phyloP scores from a whole-genome alignment of 2,329 filamentous ascomycete species.

The Beauveria medogensis region DNA sequence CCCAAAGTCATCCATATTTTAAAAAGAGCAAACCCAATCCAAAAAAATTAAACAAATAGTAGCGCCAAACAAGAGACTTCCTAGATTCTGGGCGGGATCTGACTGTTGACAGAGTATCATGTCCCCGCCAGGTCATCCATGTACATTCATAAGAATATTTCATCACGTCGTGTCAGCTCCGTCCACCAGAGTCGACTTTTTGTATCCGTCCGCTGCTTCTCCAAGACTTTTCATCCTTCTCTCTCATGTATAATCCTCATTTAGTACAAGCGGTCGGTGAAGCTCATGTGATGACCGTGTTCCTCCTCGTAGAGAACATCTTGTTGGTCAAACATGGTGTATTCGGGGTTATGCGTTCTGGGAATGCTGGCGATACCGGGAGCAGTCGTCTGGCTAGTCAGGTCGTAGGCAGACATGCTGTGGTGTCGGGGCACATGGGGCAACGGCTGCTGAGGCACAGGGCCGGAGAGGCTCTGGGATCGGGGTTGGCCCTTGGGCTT shows the following conservation, averaged over 20 bases:
- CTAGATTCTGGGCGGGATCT: constrained; percentile 6
- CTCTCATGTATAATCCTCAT: constrained; percentile 8
- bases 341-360: constrained; percentile 27
- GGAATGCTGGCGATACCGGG: constrained; percentile 20
- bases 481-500: constrained; percentile 22
- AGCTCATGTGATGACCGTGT: constrained; percentile 31
- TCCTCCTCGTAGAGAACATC: constrained; percentile 38
- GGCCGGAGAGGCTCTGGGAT: constrained; percentile 17
- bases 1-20: neutral
- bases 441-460: constrained; percentile 20
- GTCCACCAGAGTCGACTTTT: neutral
- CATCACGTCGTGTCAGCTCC: constrained; percentile 4
- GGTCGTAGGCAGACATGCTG: constrained; percentile 25
- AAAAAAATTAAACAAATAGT: neutral
- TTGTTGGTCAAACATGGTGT: constrained; percentile 41
- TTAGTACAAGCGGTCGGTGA: constrained; percentile 38
- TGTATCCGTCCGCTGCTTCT: neutral
- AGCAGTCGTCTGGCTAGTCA: constrained; percentile 20
- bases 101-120: constrained; percentile 8
- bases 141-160: constrained; percentile 11
- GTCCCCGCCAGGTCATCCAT: constrained; percentile 4
- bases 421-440: constrained; percentile 23
- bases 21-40: neutral
- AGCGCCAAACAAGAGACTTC: constrained; percentile 7
- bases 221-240: neutral